Evolutionary conservation across 352 stramenopile genomes (phyloP).

Genomic region (Globisporangium polare): DNA sequence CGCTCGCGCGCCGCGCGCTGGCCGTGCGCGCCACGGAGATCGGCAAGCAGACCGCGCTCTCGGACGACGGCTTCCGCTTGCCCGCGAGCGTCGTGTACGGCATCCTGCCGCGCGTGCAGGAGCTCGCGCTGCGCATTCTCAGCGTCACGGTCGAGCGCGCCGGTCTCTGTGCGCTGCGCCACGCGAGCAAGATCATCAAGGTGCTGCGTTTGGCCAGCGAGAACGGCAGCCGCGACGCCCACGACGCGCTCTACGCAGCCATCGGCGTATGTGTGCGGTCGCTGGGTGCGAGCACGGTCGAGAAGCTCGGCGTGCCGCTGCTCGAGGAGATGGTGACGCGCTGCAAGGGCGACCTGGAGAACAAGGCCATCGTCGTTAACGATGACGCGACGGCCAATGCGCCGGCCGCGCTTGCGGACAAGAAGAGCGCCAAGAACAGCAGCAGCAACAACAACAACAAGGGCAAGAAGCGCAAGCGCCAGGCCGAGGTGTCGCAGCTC

Average conservation of each 20-base stretch:
- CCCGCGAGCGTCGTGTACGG: constrained; percentile 72
- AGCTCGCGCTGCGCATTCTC: constrained; percentile 38
- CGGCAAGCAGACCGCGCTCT: constrained; percentile 78
- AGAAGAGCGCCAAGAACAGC: constrained; percentile 12
- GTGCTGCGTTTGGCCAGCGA: constrained; percentile 60
- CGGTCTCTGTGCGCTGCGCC: constrained; percentile 59
- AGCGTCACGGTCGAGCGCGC: constrained; percentile 37
- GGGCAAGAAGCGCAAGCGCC: constrained; percentile 85
- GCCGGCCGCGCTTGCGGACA: constrained; percentile 6
- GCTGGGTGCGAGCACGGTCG: constrained; percentile 64
- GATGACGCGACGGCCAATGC: neutral
- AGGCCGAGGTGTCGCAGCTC: constrained; percentile 51
- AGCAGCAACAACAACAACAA: constrained; percentile 30
- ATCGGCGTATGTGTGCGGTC: constrained; percentile 47
- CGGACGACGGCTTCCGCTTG: constrained; percentile 69
- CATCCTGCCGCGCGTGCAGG: constrained; percentile 53
- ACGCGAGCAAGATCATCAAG: constrained; percentile 60
- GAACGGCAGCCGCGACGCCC: constrained; percentile 25
- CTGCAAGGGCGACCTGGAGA: constrained; percentile 48
- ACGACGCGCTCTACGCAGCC: constrained; percentile 41
- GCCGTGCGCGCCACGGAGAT: constrained; percentile 62
- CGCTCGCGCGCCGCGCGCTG: constrained; percentile 56
- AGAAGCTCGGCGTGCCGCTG: constrained; percentile 65
- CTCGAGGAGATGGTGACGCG: constrained; percentile 54
- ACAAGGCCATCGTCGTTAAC: neutral